phyloP scores from a whole-genome alignment of 192 early-diverging fungal species.

The Umbelopsis vinacea region DNA sequence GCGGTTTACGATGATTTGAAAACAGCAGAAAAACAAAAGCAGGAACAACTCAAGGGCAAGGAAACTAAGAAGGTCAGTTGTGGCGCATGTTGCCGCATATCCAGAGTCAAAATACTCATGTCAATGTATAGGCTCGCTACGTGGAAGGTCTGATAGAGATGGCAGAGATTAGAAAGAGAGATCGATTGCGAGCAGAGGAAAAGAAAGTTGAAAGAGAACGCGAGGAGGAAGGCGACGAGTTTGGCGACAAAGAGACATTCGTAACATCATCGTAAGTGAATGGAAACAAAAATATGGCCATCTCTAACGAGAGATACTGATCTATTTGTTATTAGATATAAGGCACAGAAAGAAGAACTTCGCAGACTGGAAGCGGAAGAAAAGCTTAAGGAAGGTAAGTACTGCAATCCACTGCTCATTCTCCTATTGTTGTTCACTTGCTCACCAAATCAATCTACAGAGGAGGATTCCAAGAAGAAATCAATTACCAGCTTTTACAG shows the following conservation, averaged over 20 bases:
- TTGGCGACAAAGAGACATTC: constrained; percentile 80
- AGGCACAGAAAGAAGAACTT: constrained; percentile 66
- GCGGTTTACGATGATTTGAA: constrained; percentile 77
- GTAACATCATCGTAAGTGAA: constrained; percentile 73
- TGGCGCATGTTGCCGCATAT: neutral
- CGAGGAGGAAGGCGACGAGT: constrained; percentile 71
- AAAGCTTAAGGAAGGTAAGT: constrained; percentile 54
- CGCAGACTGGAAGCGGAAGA: constrained; percentile 64
- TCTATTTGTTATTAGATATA: constrained; percentile 34
- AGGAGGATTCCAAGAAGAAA: constrained; percentile 31
- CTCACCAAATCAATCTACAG: neutral
- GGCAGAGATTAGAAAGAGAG: constrained; percentile 70
- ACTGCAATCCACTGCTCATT: neutral
- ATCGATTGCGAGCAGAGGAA: constrained; percentile 69
- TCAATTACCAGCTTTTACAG: constrained; percentile 67
- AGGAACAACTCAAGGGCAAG: constrained; percentile 51
- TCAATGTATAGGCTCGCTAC: constrained; percentile 64
- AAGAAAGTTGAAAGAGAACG: constrained; percentile 72
- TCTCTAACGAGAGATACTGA: neutral
- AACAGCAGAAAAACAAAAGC: constrained; percentile 53
- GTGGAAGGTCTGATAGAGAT: constrained; percentile 63
- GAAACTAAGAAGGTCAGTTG: constrained; percentile 45
- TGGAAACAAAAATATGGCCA: neutral
- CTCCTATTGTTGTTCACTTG: no score
- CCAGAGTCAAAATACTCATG: constrained; percentile 37